A percentile compares a stretch with the other conserved stretches of the same genome.
phyloP scores from a whole-genome alignment of 1,284 basidiomycete species.

The Ceratobasidium sp. region DNA sequence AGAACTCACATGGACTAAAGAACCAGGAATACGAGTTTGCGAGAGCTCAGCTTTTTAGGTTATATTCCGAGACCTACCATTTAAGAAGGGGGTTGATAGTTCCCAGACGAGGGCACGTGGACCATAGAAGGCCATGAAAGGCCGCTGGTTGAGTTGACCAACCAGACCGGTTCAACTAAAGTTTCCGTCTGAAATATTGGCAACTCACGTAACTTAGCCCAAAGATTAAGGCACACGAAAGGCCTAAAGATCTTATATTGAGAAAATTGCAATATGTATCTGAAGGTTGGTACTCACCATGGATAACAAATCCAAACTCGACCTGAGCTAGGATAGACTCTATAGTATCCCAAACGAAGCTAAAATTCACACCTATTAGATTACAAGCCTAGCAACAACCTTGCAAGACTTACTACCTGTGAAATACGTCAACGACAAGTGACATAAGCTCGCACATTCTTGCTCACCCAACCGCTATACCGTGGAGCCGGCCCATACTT shows the following conservation, averaged over 20 bases:
- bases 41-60: not conserved
- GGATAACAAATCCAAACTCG: conserved; percentile 72
- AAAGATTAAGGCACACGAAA: conserved; percentile 71
- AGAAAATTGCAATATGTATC: not conserved
- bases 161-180: conserved; percentile 43
- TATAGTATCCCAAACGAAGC: conserved; percentile 73
- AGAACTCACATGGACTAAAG: conserved; percentile 37
- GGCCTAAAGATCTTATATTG: conserved; percentile 56
- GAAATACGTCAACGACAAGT: conserved; percentile 34
- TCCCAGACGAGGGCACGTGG: conserved; percentile 81
- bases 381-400: conserved; percentile 56
- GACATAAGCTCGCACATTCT: not conserved
- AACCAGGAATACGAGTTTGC: not conserved
- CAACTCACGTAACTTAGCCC: conserved; percentile 69
- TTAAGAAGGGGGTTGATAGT: conserved; percentile 79
- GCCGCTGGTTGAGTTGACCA: conserved; percentile 63
- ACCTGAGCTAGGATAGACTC: conserved; percentile 68
- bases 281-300: conserved; percentile 61
- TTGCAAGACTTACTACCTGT: conserved; percentile 48
- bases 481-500: conserved; percentile 40
- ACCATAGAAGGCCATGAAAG: conserved; percentile 79
- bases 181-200: conserved; percentile 10
- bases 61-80: conserved; percentile 58
- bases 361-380: conserved; percentile 26
- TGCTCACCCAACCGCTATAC: conserved; percentile 48